Conservation (phyloP, 2,329 filamentous ascomycete genomes). For the Colletotrichum melonis region DNA sequence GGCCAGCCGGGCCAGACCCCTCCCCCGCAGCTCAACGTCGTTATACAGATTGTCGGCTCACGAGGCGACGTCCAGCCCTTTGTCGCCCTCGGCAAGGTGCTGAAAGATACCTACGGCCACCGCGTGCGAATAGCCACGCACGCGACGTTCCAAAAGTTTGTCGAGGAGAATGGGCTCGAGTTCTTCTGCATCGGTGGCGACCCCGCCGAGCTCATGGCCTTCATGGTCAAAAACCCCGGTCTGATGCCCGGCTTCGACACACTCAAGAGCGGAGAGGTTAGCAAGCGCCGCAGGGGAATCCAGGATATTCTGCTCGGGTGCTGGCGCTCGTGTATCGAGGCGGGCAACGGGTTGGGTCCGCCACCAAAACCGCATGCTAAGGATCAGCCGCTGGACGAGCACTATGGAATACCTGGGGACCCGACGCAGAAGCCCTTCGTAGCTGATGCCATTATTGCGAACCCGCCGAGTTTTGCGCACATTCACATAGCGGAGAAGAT, state of each 20-base stretch:
- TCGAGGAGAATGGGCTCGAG: constrained; percentile 77
- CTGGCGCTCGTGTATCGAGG: constrained; percentile 87
- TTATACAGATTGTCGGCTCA: constrained; percentile 81
- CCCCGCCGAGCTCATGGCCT: constrained; percentile 82
- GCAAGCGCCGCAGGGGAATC: constrained; percentile 78
- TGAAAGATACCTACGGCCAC: constrained; percentile 75
- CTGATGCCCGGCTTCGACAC: constrained; percentile 86
- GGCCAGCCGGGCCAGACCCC: constrained; percentile 68
- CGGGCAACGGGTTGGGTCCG: constrained; percentile 72
- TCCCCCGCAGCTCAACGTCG: constrained; percentile 73
- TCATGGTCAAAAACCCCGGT: constrained; percentile 91
- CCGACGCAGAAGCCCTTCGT: constrained; percentile 73
- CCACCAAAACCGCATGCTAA: constrained; percentile 57
- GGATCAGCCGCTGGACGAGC: constrained; percentile 64
- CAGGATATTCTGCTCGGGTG: constrained; percentile 85
- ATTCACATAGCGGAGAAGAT: constrained; percentile 81
- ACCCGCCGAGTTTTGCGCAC: constrained; percentile 82
- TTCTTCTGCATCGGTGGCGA: constrained; percentile 84
- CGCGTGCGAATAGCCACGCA: constrained; percentile 81
- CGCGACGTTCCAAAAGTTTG: constrained; percentile 73
- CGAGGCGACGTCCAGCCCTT: constrained; percentile 83
- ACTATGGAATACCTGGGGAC: constrained; percentile 52
- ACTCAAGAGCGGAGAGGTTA: constrained; percentile 80
- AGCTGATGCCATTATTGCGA: constrained; percentile 84
- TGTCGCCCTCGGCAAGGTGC: constrained; percentile 73